phyloP scores from a whole-genome alignment of 495 filamentous ascomycete species.

The Aspergillus coremiiformis region DNA sequence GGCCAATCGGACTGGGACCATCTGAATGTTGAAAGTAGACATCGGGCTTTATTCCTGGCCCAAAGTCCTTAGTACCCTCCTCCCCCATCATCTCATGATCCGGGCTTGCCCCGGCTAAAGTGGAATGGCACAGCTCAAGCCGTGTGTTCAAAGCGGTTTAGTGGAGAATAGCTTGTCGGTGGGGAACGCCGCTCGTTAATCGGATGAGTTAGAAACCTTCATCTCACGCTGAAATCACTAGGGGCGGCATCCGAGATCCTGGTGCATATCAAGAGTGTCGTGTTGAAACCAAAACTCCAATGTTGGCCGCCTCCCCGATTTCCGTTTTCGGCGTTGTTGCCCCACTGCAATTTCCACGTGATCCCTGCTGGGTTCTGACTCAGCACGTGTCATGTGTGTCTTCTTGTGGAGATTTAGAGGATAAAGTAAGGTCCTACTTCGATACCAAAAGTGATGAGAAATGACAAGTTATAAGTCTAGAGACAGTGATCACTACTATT shows the following conservation, averaged over 20 bases:
- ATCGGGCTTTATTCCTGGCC: constrained; percentile 2
- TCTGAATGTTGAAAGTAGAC: constrained; percentile 1
- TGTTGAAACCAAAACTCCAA: constrained; percentile 9
- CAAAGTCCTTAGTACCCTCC: constrained; percentile 10
- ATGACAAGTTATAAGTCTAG: too few relatives aligned
- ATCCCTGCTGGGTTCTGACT: constrained; percentile 9
- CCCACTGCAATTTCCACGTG: constrained; percentile 17
- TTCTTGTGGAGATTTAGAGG: not conserved
- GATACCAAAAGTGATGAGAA: too few relatives aligned
- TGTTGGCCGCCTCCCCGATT: constrained; percentile 20
- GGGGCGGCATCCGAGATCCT: constrained; percentile 1
- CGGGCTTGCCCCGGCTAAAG: constrained; percentile 2
- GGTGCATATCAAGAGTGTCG: constrained; percentile 3
- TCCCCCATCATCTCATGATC: constrained; percentile 23
- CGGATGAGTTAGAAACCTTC: constrained; percentile 3
- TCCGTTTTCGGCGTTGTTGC: constrained; percentile 16
- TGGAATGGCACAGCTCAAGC: constrained; percentile 6
- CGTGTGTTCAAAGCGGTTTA: constrained; percentile 1
- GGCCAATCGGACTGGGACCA: not conserved
- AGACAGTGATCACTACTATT: too few relatives aligned
- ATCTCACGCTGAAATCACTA: not conserved
- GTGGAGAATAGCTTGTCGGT: constrained; percentile 10
- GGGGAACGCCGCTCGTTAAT: constrained; percentile 6
- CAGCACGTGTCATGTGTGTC: constrained; percentile 4
- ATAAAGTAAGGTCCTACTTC: not conserved